Evolutionary conservation across 345 rosid genomes (phyloP).

Genomic region (Punica granatum): DNA sequence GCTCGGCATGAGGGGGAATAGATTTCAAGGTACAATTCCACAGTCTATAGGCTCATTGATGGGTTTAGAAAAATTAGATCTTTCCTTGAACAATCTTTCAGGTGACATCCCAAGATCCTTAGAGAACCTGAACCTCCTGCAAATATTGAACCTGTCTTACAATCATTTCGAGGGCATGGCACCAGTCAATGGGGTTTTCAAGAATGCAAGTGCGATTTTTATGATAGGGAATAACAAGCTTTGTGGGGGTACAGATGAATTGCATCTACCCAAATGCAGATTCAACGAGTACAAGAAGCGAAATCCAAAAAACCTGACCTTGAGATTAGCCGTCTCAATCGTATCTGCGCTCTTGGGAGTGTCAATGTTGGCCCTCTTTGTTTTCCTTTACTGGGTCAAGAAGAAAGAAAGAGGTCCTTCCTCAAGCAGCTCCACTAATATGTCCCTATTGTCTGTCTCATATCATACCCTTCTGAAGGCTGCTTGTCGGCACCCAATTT

Average conservation of each 20-base stretch:
- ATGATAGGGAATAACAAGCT: constrained; percentile 17
- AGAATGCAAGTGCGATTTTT: constrained; percentile 10
- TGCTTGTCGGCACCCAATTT: too few species aligned
- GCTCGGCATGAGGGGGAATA: constrained; percentile 2
- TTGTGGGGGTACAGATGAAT: not conserved
- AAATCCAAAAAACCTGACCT: constrained; percentile 3
- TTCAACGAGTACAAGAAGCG: not conserved
- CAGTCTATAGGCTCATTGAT: constrained; percentile 7
- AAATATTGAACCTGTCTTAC: constrained; percentile 17
- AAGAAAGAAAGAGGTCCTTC: not conserved
- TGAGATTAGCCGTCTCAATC: not conserved
- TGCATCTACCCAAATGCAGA: not conserved
- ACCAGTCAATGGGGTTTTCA: constrained; percentile 16
- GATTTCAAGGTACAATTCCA: constrained; percentile 17
- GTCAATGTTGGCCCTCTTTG: not conserved
- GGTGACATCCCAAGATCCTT: constrained; percentile 16
- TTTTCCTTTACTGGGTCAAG: not conserved
- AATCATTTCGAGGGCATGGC: constrained; percentile 19
- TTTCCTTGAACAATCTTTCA: constrained; percentile 18
- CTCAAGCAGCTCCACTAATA: not conserved
- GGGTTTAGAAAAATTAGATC: constrained; percentile 14
- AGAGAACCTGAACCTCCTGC: not conserved
- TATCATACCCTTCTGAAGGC: not conserved
- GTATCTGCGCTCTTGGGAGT: not conserved
- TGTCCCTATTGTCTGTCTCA: not conserved